Conservation (phyloP, 2,329 filamentous ascomycete species). For the Incumbomyces delicatus region DNA sequence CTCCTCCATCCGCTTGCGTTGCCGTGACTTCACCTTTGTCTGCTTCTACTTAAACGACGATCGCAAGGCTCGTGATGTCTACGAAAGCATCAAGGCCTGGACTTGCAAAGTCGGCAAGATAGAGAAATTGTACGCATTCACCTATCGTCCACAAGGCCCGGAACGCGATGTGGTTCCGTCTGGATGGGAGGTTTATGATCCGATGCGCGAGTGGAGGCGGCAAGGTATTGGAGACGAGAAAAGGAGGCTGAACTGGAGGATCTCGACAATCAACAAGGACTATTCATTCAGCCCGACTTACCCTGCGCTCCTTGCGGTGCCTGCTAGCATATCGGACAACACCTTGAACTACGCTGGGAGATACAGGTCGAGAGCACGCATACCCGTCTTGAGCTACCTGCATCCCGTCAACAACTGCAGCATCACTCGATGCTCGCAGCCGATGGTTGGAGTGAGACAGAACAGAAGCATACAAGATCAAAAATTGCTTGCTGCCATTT, state of each 20-base stretch:
- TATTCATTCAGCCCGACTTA: conserved; percentile 91
- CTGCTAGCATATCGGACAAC: conserved; percentile 87
- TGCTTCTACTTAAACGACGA: conserved; percentile 79
- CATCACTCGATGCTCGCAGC: conserved; percentile 90
- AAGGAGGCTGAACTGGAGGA: conserved; percentile 73
- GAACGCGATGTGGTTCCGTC: conserved; percentile 57
- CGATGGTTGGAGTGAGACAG: conserved; percentile 71
- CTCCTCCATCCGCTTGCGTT: conserved; percentile 76
- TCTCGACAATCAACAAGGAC: conserved; percentile 81
- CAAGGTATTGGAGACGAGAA: conserved; percentile 79
- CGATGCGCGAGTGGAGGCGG: conserved; percentile 72
- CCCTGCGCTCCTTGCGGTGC: conserved; percentile 73
- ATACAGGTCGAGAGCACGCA: conserved; percentile 79
- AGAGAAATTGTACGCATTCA: conserved; percentile 86
- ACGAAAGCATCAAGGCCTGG: conserved; percentile 70
- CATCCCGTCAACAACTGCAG: conserved; percentile 95
- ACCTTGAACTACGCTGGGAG: conserved; percentile 85
- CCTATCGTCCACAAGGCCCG: conserved; percentile 59
- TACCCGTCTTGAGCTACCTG: conserved; percentile 86
- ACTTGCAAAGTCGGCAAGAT: conserved; percentile 75
- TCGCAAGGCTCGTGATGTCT: conserved; percentile 65
- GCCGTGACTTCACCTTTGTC: conserved; percentile 88
- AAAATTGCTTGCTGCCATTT: conserved; percentile 84
- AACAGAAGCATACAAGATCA: conserved; percentile 95
- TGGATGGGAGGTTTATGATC: conserved; percentile 78